Evolutionary conservation across 352 stramenopile species (phyloP).

Genomic region (Phytophthora sansomeana): DNA sequence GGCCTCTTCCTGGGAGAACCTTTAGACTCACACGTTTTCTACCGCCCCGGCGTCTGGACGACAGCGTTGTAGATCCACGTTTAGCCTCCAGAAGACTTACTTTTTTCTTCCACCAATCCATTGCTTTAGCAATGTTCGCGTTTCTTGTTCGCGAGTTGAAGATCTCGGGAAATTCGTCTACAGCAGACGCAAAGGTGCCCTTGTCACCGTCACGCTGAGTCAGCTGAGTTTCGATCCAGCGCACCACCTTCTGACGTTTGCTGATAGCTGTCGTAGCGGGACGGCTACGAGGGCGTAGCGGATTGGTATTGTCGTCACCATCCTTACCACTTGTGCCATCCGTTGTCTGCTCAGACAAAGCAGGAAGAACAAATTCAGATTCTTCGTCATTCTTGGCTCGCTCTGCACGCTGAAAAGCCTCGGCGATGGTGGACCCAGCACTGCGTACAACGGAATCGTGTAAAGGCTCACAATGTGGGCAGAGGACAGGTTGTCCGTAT

Average conservation of each 20-base stretch:
- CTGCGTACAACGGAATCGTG: too few species aligned
- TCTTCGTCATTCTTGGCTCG: too few species aligned
- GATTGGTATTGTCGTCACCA: background rate
- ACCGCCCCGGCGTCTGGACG: background rate
- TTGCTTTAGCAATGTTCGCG: background rate
- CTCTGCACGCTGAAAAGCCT: too few species aligned
- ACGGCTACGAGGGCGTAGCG: background rate
- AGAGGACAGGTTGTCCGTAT: background rate
- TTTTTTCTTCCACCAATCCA: slow-evolving; percentile 1
- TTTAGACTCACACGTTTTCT: background rate
- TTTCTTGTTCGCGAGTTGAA: background rate
- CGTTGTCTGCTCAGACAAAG: too few species aligned
- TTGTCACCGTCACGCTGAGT: background rate
- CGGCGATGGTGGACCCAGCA: too few species aligned
- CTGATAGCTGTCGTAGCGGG: background rate
- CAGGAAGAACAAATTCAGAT: too few species aligned
- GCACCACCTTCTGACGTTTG: background rate
- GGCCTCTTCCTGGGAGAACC: background rate
- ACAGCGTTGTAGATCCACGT: background rate
- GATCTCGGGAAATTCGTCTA: background rate
- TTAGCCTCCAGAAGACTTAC: background rate
- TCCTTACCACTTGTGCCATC: too few species aligned
- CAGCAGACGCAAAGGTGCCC: background rate
- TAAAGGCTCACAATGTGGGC: background rate
- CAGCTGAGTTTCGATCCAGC: background rate